Evolutionary conservation across 176 grass and related monocot species (phyloP), one percentile per base, ranked within the genome.

Genomic region (Musa itinerans): DNA sequence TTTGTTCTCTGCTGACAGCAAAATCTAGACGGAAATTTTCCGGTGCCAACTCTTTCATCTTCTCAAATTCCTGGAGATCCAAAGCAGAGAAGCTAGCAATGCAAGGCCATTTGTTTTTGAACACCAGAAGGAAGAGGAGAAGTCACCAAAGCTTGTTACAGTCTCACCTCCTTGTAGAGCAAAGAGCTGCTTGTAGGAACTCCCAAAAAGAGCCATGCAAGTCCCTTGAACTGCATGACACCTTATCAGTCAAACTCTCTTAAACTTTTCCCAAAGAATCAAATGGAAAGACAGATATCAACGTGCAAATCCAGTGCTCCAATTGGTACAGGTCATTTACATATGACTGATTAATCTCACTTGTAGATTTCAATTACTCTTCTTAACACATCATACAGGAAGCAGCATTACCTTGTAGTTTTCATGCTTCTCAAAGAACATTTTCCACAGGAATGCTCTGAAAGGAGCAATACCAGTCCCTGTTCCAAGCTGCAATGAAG

Each of bases 161-260:
- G 26, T 11, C 67, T 56, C 20, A 93, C 94, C 81, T 98, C 94
- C 54, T 78, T 82, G 88, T 93, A 98, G 22, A 98, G 90, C 84
- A 93, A 70, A 4, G 94, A 85, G 58, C 88, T 98, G 50, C 86
- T 78, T 11, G 94, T 98, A 2, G 90, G 94, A 53, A 98, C 94
- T 69, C 94, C 94, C 88, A 98, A 78, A 82, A 98, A 98, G 64
- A 98, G 94, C 94, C 94, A 98, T 63, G 84, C 90, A 1, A 98
- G 77, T 54, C 94, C 94, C 11, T 91, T 93, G 80, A 98, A 98
- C 94, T 98, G 84, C 68, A 86, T 69, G 34, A 17, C 4, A 62
- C 7, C n/a, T 62, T 10, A 43, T 34, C 20, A 65, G 24, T 67
- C 23, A 65, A 5, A 26, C 6, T 65, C 20, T 10, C 20, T 19